Evolutionary conservation across 2,329 filamentous ascomycete species (phyloP).

Genomic region (Drechslerella coelobrocha): DNA sequence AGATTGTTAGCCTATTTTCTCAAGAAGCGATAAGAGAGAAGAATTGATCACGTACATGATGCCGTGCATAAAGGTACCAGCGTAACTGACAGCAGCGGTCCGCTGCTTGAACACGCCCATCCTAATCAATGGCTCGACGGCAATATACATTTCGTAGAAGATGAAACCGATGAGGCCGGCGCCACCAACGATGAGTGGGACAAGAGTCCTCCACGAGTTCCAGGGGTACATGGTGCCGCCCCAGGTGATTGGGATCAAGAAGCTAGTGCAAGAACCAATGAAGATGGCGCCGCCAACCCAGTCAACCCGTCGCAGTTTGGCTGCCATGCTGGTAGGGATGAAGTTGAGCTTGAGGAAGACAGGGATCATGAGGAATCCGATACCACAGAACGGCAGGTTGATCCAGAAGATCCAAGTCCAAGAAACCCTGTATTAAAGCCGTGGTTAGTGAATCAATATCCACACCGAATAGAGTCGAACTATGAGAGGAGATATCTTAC

Average conservation of each 20-base stretch:
- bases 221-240: slow-evolving; percentile 72
- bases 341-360: slow-evolving; percentile 65
- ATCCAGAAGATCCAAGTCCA: slow-evolving; percentile 73
- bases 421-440: slow-evolving; percentile 55
- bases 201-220: slow-evolving; percentile 68
- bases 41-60: slow-evolving; percentile 59
- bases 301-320: slow-evolving; percentile 67
- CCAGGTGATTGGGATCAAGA: slow-evolving; percentile 70
- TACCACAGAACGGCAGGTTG: slow-evolving; percentile 66
- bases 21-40: neutral
- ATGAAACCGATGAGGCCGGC: slow-evolving; percentile 64
- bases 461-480: neutral
- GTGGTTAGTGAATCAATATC: slow-evolving; percentile 3
- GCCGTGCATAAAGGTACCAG: slow-evolving; percentile 67
- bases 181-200: slow-evolving; percentile 67
- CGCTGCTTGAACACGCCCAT: slow-evolving; percentile 62
- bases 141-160: slow-evolving; percentile 64
- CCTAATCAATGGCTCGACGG: slow-evolving; percentile 63
- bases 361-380: slow-evolving; percentile 62
- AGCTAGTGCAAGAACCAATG: slow-evolving; percentile 65
- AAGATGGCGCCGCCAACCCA: slow-evolving; percentile 70
- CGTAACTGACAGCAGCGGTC: slow-evolving; percentile 63
- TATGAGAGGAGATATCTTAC: slow-evolving; percentile 8
- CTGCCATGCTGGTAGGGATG: slow-evolving; percentile 60
- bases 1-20: slow-evolving; percentile 22